phyloP scores from a whole-genome alignment of 306 rosid species.

The Citrullus amarus region DNA sequence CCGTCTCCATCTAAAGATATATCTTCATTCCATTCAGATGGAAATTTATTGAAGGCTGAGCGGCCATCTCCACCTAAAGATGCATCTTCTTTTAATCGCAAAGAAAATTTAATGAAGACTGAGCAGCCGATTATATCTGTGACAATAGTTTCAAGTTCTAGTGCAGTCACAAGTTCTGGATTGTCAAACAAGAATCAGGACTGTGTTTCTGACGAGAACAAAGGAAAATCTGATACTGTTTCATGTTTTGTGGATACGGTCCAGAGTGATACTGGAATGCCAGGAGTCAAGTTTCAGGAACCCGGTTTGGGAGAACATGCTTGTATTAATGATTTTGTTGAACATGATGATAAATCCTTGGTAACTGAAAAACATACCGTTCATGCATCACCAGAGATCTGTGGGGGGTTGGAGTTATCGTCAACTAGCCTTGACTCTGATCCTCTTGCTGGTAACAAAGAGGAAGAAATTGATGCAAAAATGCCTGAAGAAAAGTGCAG shows the following conservation, averaged over 20 bases:
- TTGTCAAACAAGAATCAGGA: conserved; percentile 29
- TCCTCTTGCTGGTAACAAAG: conserved; percentile 17
- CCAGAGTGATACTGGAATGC: conserved; percentile 17
- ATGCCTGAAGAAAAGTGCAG: conserved; percentile 23
- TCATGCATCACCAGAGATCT: conserved; percentile 22
- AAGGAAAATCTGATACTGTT: conserved; percentile 31
- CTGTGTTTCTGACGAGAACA: conserved; percentile 27
- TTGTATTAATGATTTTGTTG: conserved; percentile 23
- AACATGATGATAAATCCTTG: conserved; percentile 23
- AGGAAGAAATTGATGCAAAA: conserved; percentile 21
- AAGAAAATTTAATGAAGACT: conserved; percentile 26
- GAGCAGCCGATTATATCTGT: conserved; percentile 34
- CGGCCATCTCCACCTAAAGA: conserved; percentile 48
- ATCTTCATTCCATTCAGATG: conserved; percentile 24
- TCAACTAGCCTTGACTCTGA: conserved; percentile 24
- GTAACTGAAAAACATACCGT: conserved; percentile 16
- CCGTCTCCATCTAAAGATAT: conserved; percentile 55
- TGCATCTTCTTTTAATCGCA: conserved; percentile 16
- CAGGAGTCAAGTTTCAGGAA: conserved; percentile 35
- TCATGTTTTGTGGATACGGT: conserved; percentile 15
- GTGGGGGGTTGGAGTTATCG: conserved; percentile 38
- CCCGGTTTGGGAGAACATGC: neutral
- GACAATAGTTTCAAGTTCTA: conserved; percentile 34
- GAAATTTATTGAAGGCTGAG: conserved; percentile 12
- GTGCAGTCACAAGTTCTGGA: conserved; percentile 33